Evolutionary conservation across 1,284 basidiomycete genomes (phyloP), one percentile per base, ranked within the genome.

Genomic region (Athelia psychrophila): DNA sequence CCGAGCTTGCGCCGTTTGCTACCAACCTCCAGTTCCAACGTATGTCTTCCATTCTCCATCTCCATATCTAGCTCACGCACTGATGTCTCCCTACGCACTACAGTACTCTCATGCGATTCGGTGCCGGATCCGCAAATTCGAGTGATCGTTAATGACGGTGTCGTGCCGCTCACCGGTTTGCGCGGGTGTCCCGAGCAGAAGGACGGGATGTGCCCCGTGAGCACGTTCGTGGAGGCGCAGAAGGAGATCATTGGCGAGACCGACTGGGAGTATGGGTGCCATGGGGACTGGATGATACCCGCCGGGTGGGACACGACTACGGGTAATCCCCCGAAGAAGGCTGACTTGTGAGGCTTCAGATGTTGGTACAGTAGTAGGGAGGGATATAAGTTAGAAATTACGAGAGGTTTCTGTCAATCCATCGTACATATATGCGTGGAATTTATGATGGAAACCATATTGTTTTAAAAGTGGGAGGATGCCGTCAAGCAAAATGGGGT

Each of bases 131-230:
- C 69, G 1, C 89, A 92, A 60, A 85, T 94, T 56, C 85, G 91
- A 4, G 74, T 90, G 50, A 80, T 91, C 62, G 80, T 93, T 67
- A 96, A 96, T 70, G 95, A 97, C 64, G 94, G 90, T 3, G 89
- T 95, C 1, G 78, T 84, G 1, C 93, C 95, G 1, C 77, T 96
- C 36, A 86, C 86, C 2, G 81, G 86, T 32, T 78, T 92, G 61
- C 72, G 76, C 20, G 89, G 88, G 1, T 95, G 92, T 59, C 81
- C 86, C 0, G 67, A 80, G 58, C 76, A 86, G 60, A 73, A 78
- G 44, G 83, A 95, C 54, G 93, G 94, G 12, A 79, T 95, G 66
- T 98, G 94, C 60, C 75, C 88, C 0, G 72, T 95, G 5, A 73
- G 81, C 42, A 81, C 79, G 3, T 95, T 97, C 64, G 79, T 95